A percentile compares a stretch with the other conserved stretches of the same genome.
Evolutionary conservation across 306 rosid genomes (phyloP).

Genomic region (Cicer chorassanicum): DNA sequence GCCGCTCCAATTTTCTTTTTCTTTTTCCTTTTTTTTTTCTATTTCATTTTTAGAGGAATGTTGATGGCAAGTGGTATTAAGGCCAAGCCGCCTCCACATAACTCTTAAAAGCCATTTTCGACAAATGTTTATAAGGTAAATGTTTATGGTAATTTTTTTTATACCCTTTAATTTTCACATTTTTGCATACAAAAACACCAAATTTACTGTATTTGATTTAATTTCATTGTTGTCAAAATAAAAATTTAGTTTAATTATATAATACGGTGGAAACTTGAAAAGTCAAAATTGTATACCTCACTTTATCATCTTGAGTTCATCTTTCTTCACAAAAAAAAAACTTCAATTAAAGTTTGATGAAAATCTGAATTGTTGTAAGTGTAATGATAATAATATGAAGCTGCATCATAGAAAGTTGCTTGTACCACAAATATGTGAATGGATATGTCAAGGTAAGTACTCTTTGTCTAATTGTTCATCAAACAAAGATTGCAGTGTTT

Average conservation of each 20-base stretch:
- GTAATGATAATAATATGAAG: slow-evolving; percentile 47
- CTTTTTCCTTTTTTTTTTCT: neutral
- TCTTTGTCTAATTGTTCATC: neutral
- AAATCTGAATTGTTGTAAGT: neutral
- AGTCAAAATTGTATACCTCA: slow-evolving; percentile 45
- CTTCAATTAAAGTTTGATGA: neutral
- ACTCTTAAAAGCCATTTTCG: no score
- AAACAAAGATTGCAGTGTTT: slow-evolving; percentile 3
- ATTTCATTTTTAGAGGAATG: neutral
- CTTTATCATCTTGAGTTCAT: neutral
- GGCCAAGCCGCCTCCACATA: no score
- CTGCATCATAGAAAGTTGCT: slow-evolving; percentile 42
- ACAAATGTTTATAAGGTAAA: no score
- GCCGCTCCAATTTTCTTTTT: neutral
- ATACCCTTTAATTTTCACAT: no score
- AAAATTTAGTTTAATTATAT: neutral
- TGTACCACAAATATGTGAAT: neutral
- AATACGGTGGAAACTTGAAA: neutral
- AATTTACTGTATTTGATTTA: no score
- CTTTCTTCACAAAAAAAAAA: neutral
- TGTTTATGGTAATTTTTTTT: no score
- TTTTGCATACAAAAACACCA: no score
- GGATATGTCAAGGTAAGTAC: neutral
- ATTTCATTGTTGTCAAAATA: no score
- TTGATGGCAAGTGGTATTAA: no score